A percentile compares a stretch with the other conserved stretches of the same genome.
phyloP scores from a whole-genome alignment of 1,284 basidiomycete species.

The Cerioporus squamosus region DNA sequence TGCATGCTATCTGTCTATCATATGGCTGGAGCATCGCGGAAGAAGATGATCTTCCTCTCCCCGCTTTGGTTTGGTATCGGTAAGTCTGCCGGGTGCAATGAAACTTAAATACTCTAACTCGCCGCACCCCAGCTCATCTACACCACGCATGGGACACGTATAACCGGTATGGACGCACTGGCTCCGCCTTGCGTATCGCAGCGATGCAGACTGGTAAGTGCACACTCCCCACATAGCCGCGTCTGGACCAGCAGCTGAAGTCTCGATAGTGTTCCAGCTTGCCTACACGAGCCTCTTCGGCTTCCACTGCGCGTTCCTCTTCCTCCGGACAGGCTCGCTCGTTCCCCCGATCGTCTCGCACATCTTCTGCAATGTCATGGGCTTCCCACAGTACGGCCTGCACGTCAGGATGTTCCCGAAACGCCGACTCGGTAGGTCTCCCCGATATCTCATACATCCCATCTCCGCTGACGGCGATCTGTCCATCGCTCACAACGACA shows the following conservation, averaged over 20 bases:
- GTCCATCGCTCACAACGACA: background rate
- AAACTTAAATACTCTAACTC: conserved; percentile 4
- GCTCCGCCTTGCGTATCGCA: conserved; percentile 65
- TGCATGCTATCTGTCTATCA: conserved; percentile 81
- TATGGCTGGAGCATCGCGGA: conserved; percentile 61
- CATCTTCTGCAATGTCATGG: conserved; percentile 94
- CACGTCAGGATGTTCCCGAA: conserved; percentile 39
- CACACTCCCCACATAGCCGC: conserved; percentile 11
- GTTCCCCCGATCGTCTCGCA: conserved; percentile 75
- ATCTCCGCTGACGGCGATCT: conserved; percentile 3
- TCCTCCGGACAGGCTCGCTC: conserved; percentile 77
- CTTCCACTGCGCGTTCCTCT: conserved; percentile 86
- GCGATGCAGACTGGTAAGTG: conserved; percentile 61
- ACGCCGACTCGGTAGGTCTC: conserved; percentile 31
- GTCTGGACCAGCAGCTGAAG: conserved; percentile 1
- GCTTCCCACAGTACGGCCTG: conserved; percentile 63
- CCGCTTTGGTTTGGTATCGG: conserved; percentile 91
- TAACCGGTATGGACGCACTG: conserved; percentile 68
- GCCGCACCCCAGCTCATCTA: conserved; percentile 68
- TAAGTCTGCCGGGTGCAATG: conserved; percentile 39
- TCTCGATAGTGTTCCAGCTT: conserved; percentile 77
- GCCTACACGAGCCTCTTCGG: conserved; percentile 92
- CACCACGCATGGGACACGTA: conserved; percentile 92
- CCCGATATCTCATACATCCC: background rate
- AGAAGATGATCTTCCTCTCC: conserved; percentile 74